phyloP scores from a whole-genome alignment of 2,329 filamentous ascomycete species.

The Trichoderma koningiopsis region DNA sequence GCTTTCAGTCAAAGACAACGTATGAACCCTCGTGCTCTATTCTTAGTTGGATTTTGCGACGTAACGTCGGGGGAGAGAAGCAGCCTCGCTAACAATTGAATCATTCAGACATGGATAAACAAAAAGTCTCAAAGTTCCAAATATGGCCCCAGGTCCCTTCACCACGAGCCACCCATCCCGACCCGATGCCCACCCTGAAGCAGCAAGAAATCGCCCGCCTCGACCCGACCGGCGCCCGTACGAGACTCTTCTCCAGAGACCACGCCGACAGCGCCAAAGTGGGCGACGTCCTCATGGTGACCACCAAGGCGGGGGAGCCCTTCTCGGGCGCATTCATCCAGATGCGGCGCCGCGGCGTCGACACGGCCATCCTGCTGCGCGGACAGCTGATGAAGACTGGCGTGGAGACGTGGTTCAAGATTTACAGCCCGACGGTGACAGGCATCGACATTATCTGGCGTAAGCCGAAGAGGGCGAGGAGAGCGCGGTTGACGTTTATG shows the following conservation, averaged over 20 bases:
- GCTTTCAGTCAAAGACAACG: conserved; percentile 41
- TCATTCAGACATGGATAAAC: conserved; percentile 38
- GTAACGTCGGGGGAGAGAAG: neutral
- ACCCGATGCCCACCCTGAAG: conserved; percentile 70
- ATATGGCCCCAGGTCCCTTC: conserved; percentile 60
- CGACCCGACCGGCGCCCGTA: conserved; percentile 82
- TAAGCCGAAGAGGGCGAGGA: conserved; percentile 77
- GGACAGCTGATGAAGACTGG: conserved; percentile 84
- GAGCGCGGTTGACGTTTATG: conserved; percentile 90
- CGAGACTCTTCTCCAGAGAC: conserved; percentile 73
- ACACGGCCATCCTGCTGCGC: conserved; percentile 83
- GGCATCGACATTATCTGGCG: conserved; percentile 94
- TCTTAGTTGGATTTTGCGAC: neutral
- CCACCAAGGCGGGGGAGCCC: conserved; percentile 77
- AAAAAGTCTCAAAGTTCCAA: conserved; percentile 48
- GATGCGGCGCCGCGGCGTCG: conserved; percentile 83
- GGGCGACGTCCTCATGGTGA: conserved; percentile 90
- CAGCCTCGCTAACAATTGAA: conserved; percentile 25
- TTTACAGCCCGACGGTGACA: conserved; percentile 86
- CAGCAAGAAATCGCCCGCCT: conserved; percentile 70
- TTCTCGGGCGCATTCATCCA: conserved; percentile 87
- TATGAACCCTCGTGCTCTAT: conserved; percentile 32
- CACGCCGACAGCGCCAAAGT: conserved; percentile 79
- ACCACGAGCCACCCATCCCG: conserved; percentile 57
- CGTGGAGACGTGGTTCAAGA: conserved; percentile 97